Percentiles rank a stretch among this genome's conserved stretches.
These are phyloP conservation scores for Pyrenochaeta sp. DNA, from an alignment of 2,329 filamentous ascomycete species.

Conservation along the genomic window DNA sequence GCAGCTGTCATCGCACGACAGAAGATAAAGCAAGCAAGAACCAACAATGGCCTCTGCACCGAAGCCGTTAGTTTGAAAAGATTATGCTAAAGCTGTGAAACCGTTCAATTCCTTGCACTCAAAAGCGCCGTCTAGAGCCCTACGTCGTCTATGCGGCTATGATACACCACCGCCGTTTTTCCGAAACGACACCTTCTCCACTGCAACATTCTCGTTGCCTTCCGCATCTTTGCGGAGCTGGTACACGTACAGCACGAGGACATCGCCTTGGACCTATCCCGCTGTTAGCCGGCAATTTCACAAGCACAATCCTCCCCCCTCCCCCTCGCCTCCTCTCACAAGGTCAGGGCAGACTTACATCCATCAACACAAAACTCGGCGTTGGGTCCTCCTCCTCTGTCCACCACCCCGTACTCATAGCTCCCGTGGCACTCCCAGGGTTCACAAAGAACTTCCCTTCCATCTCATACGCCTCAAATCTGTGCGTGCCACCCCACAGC, in stretches of 20 bases:
- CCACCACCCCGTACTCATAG: conserved; percentile 68
- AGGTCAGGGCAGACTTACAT: conserved; percentile 69
- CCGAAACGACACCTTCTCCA: conserved; percentile 65
- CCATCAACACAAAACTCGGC: conserved; percentile 97
- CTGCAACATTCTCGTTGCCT: conserved; percentile 62
- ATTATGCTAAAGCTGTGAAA: conserved; percentile 16
- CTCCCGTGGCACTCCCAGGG: conserved; percentile 72
- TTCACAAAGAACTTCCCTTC: conserved; percentile 78
- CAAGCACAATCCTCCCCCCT: not conserved
- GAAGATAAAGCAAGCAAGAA: conserved; percentile 3
- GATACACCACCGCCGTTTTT: conserved; percentile 56
- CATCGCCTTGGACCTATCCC: conserved; percentile 88
- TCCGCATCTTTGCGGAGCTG: conserved; percentile 62
- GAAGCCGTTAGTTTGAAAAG: not conserved
- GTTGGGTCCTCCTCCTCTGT: conserved; percentile 70
- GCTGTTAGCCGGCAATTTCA: conserved; percentile 26
- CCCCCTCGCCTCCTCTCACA: not conserved
- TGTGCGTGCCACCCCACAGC: conserved; percentile 74
- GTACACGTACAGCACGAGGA: conserved; percentile 94
- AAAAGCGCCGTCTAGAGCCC: conserved; percentile 19
- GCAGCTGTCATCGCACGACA: conserved; percentile 28
- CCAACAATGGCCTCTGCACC: conserved; percentile 2
- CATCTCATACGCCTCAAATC: conserved; percentile 76
- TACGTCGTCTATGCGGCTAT: conserved; percentile 28
- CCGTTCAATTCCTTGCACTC: conserved; percentile 6